Evolutionary conservation across 352 stramenopile genomes (phyloP).

Genomic region (Detonula confervacea): DNA sequence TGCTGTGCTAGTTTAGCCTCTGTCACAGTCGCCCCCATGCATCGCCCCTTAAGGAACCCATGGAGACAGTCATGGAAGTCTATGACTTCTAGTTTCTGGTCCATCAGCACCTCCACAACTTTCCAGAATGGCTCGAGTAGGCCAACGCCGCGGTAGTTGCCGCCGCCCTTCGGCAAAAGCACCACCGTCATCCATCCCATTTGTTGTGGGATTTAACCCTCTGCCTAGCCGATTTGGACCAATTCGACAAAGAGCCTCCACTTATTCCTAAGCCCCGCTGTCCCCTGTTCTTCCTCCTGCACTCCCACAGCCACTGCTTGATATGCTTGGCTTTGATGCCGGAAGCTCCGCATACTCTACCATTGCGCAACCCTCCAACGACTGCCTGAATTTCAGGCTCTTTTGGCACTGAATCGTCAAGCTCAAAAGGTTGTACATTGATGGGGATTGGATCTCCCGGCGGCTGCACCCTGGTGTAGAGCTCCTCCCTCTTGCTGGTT

Average conservation of each 20-base stretch:
- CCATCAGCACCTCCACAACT: constrained; percentile 1
- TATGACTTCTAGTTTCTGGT: constrained; percentile 4
- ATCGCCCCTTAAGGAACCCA: not conserved
- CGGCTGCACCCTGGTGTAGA: not conserved
- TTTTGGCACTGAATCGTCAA: not conserved
- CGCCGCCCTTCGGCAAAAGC: constrained; percentile 28
- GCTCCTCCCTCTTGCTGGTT: not conserved
- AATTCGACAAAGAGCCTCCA: constrained; percentile 18
- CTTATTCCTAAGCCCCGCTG: not conserved
- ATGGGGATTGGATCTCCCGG: constrained; percentile 10
- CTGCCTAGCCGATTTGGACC: constrained; percentile 7
- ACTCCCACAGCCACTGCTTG: constrained; percentile 1
- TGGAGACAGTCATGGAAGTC: constrained; percentile 31
- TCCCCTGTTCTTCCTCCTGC: constrained; percentile 7
- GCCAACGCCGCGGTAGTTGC: constrained; percentile 28
- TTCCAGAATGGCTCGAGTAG: constrained; percentile 3
- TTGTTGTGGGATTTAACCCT: constrained; percentile 21
- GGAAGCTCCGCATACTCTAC: not conserved
- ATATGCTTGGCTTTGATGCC: constrained; percentile 8
- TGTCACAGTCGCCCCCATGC: not conserved
- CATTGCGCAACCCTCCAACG: not conserved
- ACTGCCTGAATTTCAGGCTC: not conserved
- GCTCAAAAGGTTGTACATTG: not conserved
- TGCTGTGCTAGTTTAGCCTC: not conserved
- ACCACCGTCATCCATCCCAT: constrained; percentile 15